Evolutionary conservation across 129 eudicot species (phyloP).

Genomic region (Flaveria ramosissima): DNA sequence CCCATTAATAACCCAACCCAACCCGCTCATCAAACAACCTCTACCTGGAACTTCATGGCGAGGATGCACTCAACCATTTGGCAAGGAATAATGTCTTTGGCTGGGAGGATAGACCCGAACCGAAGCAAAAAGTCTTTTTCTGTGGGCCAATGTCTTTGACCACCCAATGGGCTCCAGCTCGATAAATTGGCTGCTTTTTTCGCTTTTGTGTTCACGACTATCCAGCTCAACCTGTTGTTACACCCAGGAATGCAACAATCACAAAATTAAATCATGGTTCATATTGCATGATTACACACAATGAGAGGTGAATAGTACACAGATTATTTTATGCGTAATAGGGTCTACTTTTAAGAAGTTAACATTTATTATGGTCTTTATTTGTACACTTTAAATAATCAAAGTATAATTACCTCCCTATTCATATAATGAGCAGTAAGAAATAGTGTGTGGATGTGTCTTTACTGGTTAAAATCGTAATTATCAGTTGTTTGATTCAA

Average conservation of each 20-base stretch:
- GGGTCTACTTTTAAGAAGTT: too few species aligned
- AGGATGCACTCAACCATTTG: constrained; percentile 80
- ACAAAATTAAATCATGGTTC: neutral
- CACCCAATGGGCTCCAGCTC: constrained; percentile 79
- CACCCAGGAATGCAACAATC: neutral
- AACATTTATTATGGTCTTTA: neutral
- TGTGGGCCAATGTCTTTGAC: constrained; percentile 95
- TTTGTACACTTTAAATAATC: neutral
- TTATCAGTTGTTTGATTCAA: neutral
- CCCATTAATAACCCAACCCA: neutral
- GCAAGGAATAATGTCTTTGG: constrained; percentile 81
- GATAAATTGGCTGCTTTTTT: constrained; percentile 88
- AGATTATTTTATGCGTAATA: too few species aligned
- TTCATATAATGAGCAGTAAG: neutral
- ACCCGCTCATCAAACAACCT: neutral
- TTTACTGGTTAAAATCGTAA: neutral
- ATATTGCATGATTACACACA: neutral
- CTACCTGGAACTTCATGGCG: constrained; percentile 59
- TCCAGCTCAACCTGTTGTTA: constrained; percentile 69
- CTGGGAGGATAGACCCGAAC: constrained; percentile 88
- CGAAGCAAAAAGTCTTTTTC: constrained; percentile 80
- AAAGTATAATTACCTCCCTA: neutral
- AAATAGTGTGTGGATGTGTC: neutral
- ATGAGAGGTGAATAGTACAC: neutral
- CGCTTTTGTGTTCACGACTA: constrained; percentile 67